Conservation (phyloP, 306 rosid species). For the Rosa rugosa region DNA sequence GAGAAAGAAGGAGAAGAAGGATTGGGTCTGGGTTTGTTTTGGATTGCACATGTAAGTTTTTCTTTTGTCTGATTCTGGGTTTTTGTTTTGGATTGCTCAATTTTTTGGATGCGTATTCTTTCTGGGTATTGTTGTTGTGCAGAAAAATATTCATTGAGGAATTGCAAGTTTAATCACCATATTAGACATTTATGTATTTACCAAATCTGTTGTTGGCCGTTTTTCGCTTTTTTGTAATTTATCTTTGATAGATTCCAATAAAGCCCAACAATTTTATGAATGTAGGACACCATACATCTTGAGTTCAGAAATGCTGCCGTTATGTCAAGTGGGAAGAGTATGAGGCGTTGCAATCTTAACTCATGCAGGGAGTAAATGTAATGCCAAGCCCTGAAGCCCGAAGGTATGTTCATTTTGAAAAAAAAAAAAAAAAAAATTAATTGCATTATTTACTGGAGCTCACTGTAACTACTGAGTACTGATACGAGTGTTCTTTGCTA, state of each 20-base stretch:
- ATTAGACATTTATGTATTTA: no score
- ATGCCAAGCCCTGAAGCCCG: not conserved
- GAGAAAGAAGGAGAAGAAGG: no score
- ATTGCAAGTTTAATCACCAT: no score
- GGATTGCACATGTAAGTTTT: no score
- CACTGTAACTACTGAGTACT: not conserved
- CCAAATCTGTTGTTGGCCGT: conserved; percentile 21
- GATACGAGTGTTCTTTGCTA: not conserved
- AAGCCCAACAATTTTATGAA: conserved; percentile 87
- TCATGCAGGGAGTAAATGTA: not conserved
- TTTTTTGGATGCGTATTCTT: no score
- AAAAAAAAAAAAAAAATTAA: no score
- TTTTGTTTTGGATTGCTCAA: no score
- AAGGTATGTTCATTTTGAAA: not conserved
- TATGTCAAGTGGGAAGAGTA: conserved; percentile 26
- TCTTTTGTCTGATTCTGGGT: no score
- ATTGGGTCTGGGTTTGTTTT: no score
- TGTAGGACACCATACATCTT: conserved; percentile 95
- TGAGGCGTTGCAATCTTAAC: not conserved
- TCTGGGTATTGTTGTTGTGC: no score
- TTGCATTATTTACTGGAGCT: not conserved
- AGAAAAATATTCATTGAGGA: no score
- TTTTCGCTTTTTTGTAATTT: conserved; percentile 42
- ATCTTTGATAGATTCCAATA: conserved; percentile 76
- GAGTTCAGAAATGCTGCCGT: conserved; percentile 79